Evolutionary conservation across 176 grass and related monocot species (phyloP).

Genomic region (Rhynchospora breviuscula): DNA sequence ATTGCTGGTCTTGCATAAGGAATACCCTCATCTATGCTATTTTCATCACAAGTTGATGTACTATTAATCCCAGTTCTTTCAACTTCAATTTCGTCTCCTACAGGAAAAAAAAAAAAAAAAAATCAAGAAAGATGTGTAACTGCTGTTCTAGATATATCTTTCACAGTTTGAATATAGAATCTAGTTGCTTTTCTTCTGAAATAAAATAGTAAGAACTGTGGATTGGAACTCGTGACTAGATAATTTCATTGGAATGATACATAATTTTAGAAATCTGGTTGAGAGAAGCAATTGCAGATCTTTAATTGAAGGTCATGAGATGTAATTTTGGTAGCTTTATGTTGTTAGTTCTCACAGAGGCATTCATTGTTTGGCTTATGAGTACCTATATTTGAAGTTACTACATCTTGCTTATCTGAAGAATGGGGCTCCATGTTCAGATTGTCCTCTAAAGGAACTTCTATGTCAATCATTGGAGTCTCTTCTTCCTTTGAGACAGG

Average conservation of each 20-base stretch:
- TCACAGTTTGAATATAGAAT: background rate
- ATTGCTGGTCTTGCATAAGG: constrained; percentile 56
- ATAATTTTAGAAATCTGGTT: background rate
- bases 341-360: background rate
- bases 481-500: background rate
- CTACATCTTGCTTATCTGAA: background rate
- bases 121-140: background rate
- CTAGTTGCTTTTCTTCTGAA: background rate
- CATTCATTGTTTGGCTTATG: too few species aligned
- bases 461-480: background rate
- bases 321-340: background rate
- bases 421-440: background rate
- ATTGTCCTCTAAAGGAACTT: background rate
- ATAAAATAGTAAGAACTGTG: too few species aligned
- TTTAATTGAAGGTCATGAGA: background rate
- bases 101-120: background rate
- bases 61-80: constrained; percentile 23
- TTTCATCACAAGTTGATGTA: constrained; percentile 51
- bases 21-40: constrained; percentile 53
- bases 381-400: constrained; percentile 5
- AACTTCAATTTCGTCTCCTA: constrained; percentile 27
- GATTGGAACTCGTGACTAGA: background rate
- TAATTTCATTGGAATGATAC: background rate
- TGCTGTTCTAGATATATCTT: background rate
- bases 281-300: background rate